Base-by-base conservation (phyloP, 192 early-diverging fungal species). In the Radiomyces spectabilis region DNA sequence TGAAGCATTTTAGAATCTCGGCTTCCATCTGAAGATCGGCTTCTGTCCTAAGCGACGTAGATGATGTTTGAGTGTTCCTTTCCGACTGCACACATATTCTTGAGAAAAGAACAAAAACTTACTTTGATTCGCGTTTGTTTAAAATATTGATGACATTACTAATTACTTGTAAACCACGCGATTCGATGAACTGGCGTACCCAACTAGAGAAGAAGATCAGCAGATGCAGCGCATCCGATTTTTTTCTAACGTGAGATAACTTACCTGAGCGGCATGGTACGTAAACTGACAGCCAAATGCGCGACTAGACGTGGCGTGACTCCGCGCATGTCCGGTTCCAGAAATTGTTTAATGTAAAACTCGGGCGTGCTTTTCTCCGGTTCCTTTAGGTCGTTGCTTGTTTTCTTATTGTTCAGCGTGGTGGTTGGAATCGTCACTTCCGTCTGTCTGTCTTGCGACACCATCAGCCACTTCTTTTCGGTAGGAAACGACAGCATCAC, bases 1-100 rank as follows among this genome's bases (percentile, higher is more conserved):
- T 88, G 51, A 90, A 80, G 58, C 86, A 88, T 50, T 85, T 85
- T 25, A 87, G 80, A 46, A 90, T 86, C 68, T 88, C 88, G 24
- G 82, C 78, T 57, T 90, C 88, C 80, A 88, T 87, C 46, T 81
- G 73, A 21, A 87, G 63, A 66, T 90, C 88, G 38, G 79, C 74
- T 40, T 85, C 82, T 56, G 76, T 71, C 57, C 88, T 81, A 53
- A 39, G n/a, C n/a, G n/a, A n/a, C n/a, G n/a, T n/a, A n/a, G n/a
- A n/a, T n/a, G n/a, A n/a, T n/a, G n/a, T n/a, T n/a, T n/a, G n/a
- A n/a, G n/a, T n/a, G n/a, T n/a, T n/a, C n/a, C n/a, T n/a, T n/a
- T n/a, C n/a, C n/a, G n/a, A n/a, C n/a, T n/a, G n/a, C n/a, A n/a
- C n/a, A n/a, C n/a, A n/a, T n/a, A n/a, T n/a, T n/a, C n/a, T n/a